Evolutionary conservation across 2,329 filamentous ascomycete species (phyloP).

Genomic region (Arthrobotrys sinensis): DNA sequence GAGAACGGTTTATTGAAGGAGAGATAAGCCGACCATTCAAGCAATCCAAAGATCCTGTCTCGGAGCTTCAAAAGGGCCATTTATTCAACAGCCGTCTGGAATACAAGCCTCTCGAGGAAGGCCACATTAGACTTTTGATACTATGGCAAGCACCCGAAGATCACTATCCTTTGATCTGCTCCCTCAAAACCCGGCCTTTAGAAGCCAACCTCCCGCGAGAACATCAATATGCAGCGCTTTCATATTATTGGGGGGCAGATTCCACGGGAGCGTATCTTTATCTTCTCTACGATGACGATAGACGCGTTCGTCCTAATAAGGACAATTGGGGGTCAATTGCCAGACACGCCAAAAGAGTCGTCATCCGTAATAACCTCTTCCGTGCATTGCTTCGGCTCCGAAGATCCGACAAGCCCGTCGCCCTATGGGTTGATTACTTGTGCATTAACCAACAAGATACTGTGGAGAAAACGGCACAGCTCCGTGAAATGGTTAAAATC

Average conservation of each 20-base stretch:
- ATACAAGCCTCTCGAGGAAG: background rate
- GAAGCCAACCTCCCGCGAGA: background rate
- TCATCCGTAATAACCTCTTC: conserved; percentile 2
- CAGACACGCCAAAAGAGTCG: background rate
- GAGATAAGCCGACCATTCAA: background rate
- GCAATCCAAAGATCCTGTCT: background rate
- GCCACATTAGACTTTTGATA: conserved; percentile 2
- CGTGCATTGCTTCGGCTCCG: conserved; percentile 15
- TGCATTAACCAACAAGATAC: background rate
- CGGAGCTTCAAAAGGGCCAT: background rate
- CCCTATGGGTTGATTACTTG: conserved; percentile 8
- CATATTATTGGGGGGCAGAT: conserved; percentile 12
- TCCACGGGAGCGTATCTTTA: background rate
- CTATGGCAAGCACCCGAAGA: background rate
- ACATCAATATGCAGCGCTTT: background rate
- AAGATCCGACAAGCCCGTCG: background rate
- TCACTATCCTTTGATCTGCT: conserved; percentile 1
- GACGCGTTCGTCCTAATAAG: background rate
- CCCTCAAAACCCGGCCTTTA: background rate
- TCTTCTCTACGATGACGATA: background rate
- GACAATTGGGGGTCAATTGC: background rate
- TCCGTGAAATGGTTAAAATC: conserved; percentile 15
- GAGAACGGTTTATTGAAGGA: background rate
- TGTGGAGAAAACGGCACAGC: conserved; percentile 3
- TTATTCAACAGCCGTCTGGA: background rate